Conservation (phyloP, 139 green algal species). For the Mychonastes homosphaera region DNA sequence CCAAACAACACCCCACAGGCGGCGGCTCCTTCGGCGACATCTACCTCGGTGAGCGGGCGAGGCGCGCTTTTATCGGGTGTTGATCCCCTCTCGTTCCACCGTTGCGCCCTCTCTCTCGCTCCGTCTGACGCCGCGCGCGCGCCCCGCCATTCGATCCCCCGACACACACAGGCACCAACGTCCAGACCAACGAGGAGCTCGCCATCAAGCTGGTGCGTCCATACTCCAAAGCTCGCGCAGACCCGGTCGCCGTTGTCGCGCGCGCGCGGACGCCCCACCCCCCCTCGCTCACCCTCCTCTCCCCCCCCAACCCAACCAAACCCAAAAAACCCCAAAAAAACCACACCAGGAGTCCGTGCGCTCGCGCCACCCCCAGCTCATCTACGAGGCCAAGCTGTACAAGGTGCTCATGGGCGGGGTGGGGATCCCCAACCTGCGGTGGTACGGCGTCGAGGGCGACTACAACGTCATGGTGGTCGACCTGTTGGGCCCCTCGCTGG, state of each 20-base stretch:
- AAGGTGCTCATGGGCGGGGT: slow-evolving; percentile 90
- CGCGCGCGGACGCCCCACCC: too few species aligned
- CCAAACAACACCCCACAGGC: slow-evolving; percentile 1
- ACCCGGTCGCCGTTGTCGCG: too few species aligned
- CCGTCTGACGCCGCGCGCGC: not conserved
- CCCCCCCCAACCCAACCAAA: too few species aligned
- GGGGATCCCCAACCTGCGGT: slow-evolving; percentile 96
- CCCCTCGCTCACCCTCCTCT: too few species aligned
- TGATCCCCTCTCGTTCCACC: too few species aligned
- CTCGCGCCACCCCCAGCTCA: slow-evolving; percentile 83
- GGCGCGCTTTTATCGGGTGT: not conserved
- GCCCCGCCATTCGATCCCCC: not conserved
- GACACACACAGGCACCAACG: slow-evolving; percentile 75
- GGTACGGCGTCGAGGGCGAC: slow-evolving; percentile 97
- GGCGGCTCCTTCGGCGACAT: slow-evolving; percentile 78
- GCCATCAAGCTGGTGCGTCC: slow-evolving; percentile 95
- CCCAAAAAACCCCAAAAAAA: too few species aligned
- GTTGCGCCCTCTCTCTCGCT: not conserved
- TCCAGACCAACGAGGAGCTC: slow-evolving; percentile 97
- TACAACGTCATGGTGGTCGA: slow-evolving; percentile 99
- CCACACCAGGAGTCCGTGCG: slow-evolving; percentile 78
- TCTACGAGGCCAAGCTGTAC: slow-evolving; percentile 94
- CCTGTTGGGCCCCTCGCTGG: slow-evolving; percentile 87
- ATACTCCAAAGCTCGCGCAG: too few species aligned
- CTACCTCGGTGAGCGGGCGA: slow-evolving; percentile 59